phyloP scores from a whole-genome alignment of 352 stramenopile species.

The Globisporangium takayamanum region DNA sequence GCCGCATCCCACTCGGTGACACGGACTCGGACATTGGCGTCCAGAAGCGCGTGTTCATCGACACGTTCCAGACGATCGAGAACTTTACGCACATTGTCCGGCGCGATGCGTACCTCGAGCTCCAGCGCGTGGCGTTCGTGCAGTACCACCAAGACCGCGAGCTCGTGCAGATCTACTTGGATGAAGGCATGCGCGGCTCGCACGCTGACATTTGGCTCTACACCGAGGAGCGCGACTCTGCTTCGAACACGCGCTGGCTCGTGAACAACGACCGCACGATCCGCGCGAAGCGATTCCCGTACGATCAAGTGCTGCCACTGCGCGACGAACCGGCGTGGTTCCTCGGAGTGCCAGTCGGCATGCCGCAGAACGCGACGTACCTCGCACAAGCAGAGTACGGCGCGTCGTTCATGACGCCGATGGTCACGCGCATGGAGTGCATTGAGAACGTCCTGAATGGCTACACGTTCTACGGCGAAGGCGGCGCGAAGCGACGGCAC shows the following conservation, averaged over 20 bases:
- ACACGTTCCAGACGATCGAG: constrained; percentile 35
- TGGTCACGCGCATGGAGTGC: constrained; percentile 70
- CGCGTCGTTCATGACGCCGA: constrained; percentile 54
- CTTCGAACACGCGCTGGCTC: constrained; percentile 33
- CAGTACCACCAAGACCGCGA: constrained; percentile 49
- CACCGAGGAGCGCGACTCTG: constrained; percentile 33
- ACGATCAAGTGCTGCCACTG: constrained; percentile 62
- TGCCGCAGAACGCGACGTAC: constrained; percentile 53
- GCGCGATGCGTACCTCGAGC: constrained; percentile 37
- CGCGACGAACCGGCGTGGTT: constrained; percentile 33
- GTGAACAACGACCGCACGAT: constrained; percentile 75
- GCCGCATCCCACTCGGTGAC: constrained; percentile 60
- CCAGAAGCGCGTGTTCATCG: constrained; percentile 46
- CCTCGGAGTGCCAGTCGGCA: constrained; percentile 39
- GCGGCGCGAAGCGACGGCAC: constrained; percentile 21
- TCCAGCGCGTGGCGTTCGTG: constrained; percentile 40
- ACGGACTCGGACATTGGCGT: constrained; percentile 78
- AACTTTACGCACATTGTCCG: constrained; percentile 48
- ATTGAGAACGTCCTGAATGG: constrained; percentile 76
- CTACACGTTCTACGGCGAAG: constrained; percentile 58
- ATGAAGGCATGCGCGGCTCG: constrained; percentile 34
- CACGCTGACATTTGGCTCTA: constrained; percentile 82
- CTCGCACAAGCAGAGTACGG: constrained; percentile 66
- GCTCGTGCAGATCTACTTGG: constrained; percentile 61
- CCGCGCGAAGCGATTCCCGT: constrained; percentile 48